Percentiles rank a stretch among this genome's conserved stretches.
phyloP scores from a whole-genome alignment of 2,329 filamentous ascomycete species.

The Plectosphaerella cucumerina region DNA sequence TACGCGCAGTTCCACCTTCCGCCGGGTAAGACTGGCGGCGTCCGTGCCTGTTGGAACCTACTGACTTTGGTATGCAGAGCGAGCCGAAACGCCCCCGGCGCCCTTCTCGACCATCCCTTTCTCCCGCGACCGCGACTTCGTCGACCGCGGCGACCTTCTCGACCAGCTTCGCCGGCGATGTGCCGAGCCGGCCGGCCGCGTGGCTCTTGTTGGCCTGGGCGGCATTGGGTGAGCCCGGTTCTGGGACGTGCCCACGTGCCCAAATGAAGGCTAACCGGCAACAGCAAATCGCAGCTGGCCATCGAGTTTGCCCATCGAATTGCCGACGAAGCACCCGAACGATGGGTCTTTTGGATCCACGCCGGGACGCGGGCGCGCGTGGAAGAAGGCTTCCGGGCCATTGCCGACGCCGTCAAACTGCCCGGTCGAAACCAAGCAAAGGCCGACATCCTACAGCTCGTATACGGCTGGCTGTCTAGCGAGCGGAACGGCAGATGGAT shows the following conservation, averaged over 20 bases:
- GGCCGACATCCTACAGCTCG: background rate
- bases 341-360: slow-evolving; percentile 32
- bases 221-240: slow-evolving; percentile 14
- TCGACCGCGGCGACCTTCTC: background rate
- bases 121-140: background rate
- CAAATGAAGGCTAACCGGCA: background rate
- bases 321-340: slow-evolving; percentile 17
- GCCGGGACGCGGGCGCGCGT: slow-evolving; percentile 13
- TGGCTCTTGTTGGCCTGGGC: slow-evolving; percentile 11
- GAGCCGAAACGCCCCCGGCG: too few relatives aligned
- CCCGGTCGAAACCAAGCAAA: background rate
- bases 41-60: too few relatives aligned
- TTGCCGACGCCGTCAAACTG: background rate
- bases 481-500: slow-evolving; percentile 13
- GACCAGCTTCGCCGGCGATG: background rate
- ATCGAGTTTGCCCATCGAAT: slow-evolving; percentile 30
- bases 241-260: background rate
- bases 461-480: background rate
- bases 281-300: slow-evolving; percentile 21
- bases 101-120: background rate
- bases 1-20: too few relatives aligned
- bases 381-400: background rate
- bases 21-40: too few relatives aligned
- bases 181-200: background rate
- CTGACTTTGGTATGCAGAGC: too few relatives aligned